Base-by-base conservation (phyloP, 106 monocot species). In the Hemerocallis citrina region DNA sequence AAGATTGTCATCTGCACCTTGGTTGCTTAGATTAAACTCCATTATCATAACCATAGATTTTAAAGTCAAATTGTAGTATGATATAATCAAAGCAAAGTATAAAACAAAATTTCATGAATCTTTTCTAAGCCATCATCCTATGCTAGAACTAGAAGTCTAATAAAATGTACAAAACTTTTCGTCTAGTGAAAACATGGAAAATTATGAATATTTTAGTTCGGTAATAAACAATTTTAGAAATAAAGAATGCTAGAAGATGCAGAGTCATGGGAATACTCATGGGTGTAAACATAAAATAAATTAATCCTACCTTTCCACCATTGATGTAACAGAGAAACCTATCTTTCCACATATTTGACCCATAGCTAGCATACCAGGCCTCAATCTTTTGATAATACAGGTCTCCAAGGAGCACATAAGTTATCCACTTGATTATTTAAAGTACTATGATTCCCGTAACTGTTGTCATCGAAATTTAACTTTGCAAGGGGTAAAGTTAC, bases 291-390 rank as follows among this genome's bases (percentile, higher is more conserved):
- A 59, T 38, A 65, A 59, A n/a, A n/a, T n/a, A n/a, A n/a, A n/a
- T n/a, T 54, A 20, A 58, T 23, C 47, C 9, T 88, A 98, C 96
- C 91, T 82, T 78, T 66, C 96, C 96, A 30, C 96, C 98, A 79
- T 64, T 45, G 65, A 98, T 82, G 59, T 98, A 98, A 71, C 92
- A 92, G 33, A 88, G 73, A 72, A 98, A 91, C 63, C 92, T 81
- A 62, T 73, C 67, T 40, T 55, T 81, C 88, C 85, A 98, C 84
- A 98, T 88, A 68, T 92, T 98, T 65, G 98, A 98, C n/a, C 98
- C 98, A 73, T 69, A 98, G 52, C 73, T 77, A 2, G 65, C 98
- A 81, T 98, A 98, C 98, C 98, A 98, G 68, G 92, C 66, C 50
- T 92, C 68, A 67, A 66, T 43, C 66, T 82, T n/a, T 82, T 34